A percentile compares a stretch with the other conserved stretches of the same genome.
Conservation (phyloP, 1,284 basidiomycete genomes). For the Sphaerobolus stellatus region DNA sequence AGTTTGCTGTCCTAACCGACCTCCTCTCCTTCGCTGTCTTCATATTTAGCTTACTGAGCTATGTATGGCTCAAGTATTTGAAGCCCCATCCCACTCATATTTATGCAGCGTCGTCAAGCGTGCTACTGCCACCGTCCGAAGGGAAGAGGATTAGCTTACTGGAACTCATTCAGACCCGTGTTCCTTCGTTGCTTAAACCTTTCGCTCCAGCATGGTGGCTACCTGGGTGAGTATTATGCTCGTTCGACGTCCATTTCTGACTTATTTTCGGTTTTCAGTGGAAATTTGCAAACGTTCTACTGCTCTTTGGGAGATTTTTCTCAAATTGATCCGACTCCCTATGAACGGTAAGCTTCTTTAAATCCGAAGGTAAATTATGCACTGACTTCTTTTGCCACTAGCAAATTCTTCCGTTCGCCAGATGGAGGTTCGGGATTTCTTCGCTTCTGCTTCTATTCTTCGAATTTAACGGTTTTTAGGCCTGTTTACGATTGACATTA, state of each 20-base stretch:
- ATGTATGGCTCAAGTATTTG: background rate
- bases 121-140: background rate
- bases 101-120: background rate
- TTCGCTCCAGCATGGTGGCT: slow-evolving; percentile 28
- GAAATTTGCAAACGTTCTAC: slow-evolving; percentile 27
- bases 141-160: slow-evolving; percentile 2
- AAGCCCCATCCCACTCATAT: background rate
- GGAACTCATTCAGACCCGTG: slow-evolving; percentile 1
- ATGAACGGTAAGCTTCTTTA: slow-evolving; percentile 21
- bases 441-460: too few species aligned
- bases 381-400: slow-evolving; percentile 9
- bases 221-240: slow-evolving; percentile 23
- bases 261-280: slow-evolving; percentile 12
- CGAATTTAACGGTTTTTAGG: slow-evolving; percentile 15
- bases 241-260: background rate
- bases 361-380: background rate
- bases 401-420: slow-evolving; percentile 21
- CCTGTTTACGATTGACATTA: slow-evolving; percentile 27
- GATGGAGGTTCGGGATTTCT: slow-evolving; percentile 28
- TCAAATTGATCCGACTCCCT: slow-evolving; percentile 23
- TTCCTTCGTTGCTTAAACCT: background rate
- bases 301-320: slow-evolving; percentile 25
- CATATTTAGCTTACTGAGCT: background rate
- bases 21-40: background rate
- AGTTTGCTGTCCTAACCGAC: background rate